These are phyloP conservation scores for Geosmithia morbida DNA, from an alignment of 2,329 filamentous ascomycete species.

Conservation along the genomic window DNA sequence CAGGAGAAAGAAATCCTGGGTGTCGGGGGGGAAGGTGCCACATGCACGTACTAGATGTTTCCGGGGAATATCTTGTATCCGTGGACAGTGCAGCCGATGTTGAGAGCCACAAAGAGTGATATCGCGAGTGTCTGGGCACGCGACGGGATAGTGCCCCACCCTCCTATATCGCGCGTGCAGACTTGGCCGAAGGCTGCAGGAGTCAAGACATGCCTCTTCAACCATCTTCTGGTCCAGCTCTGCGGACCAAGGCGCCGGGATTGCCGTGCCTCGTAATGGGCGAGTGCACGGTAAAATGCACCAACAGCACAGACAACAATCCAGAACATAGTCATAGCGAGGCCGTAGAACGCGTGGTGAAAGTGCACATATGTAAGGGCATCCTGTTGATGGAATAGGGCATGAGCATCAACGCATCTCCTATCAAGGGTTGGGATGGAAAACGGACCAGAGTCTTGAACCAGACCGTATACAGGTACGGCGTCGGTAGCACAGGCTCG, in stretches of 20 bases:
- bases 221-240: constrained; percentile 9
- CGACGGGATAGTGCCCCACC: constrained; percentile 28
- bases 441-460: constrained; percentile 21
- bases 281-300: constrained; percentile 13
- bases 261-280: not conserved
- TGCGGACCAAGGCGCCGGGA: not conserved
- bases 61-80: constrained; percentile 21
- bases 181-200: constrained; percentile 28
- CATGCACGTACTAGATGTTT: constrained; percentile 21
- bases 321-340: constrained; percentile 26
- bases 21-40: too few relatives aligned
- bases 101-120: constrained; percentile 20
- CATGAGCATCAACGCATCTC: not conserved
- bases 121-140: constrained; percentile 26
- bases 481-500: constrained; percentile 18
- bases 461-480: constrained; percentile 17
- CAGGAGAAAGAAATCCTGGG: too few relatives aligned
- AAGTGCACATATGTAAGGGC: constrained; percentile 17
- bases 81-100: constrained; percentile 17
- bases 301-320: constrained; percentile 19
- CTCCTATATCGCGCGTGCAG: constrained; percentile 23
- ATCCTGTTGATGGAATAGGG: constrained; percentile 10
- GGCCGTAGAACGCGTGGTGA: constrained; percentile 20
- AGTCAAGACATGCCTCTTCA: constrained; percentile 17
- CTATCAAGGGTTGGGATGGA: not conserved